These are phyloP conservation scores for Dianthus caryophyllus DNA, from an alignment of 148 eudicot genomes.

Conservation along the genomic window DNA sequence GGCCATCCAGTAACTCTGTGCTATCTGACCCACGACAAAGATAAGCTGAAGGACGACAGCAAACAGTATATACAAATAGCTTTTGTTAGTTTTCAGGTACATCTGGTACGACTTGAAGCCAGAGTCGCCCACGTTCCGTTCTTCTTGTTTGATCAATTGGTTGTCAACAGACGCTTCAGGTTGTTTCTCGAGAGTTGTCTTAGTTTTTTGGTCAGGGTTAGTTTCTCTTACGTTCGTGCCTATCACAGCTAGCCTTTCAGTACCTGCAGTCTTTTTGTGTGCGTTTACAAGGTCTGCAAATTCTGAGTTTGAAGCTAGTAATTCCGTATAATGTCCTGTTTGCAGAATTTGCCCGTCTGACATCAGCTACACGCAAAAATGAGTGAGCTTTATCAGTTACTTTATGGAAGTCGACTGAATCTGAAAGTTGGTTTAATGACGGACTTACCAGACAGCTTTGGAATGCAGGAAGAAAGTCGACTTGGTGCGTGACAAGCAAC, in stretches of 20 bases:
- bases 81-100: constrained; percentile 64
- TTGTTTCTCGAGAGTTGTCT: constrained; percentile 23
- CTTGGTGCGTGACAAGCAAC: constrained; percentile 91
- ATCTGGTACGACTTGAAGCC: constrained; percentile 63
- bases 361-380: constrained; percentile 48
- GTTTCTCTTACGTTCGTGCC: constrained; percentile 21
- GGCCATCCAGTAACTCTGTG: constrained; percentile 88
- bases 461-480: constrained; percentile 91
- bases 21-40: constrained; percentile 54
- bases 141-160: constrained; percentile 83
- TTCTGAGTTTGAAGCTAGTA: constrained; percentile 55
- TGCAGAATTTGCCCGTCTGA: constrained; percentile 68
- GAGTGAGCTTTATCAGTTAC: background rate
- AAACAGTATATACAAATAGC: constrained; percentile 41
- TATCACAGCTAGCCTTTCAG: constrained; percentile 44
- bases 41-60: constrained; percentile 41
- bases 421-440: background rate
- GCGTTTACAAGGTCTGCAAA: constrained; percentile 70
- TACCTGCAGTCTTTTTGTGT: constrained; percentile 85
- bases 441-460: constrained; percentile 66
- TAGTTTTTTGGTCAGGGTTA: constrained; percentile 35
- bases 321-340: constrained; percentile 55
- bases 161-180: constrained; percentile 28
- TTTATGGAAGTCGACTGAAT: background rate
- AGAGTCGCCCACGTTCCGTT: constrained; percentile 65